phyloP scores from a whole-genome alignment of 768 basidiomycete genomes.

The Lyophyllum shimeji region DNA sequence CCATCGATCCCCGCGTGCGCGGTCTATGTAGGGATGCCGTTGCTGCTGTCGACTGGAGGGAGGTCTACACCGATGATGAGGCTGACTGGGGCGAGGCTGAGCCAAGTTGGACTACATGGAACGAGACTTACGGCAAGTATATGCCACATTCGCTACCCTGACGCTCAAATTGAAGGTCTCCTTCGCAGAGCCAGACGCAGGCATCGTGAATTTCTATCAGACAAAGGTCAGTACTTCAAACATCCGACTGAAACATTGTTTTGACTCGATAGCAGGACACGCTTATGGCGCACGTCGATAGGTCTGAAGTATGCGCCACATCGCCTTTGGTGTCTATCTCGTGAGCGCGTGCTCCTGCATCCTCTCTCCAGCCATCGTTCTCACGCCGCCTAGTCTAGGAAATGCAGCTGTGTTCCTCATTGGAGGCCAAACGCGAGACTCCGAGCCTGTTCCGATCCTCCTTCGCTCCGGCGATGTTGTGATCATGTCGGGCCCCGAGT shows the following conservation, averaged over 20 bases:
- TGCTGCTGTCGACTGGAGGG: slow-evolving; percentile 62
- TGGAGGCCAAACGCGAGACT: slow-evolving; percentile 78
- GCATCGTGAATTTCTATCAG: slow-evolving; percentile 96
- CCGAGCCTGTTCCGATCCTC: slow-evolving; percentile 75
- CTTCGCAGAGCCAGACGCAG: slow-evolving; percentile 83
- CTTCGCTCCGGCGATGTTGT: slow-evolving; percentile 90
- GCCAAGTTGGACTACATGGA: slow-evolving; percentile 74
- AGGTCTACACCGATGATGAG: slow-evolving; percentile 48
- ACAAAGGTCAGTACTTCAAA: slow-evolving; percentile 43
- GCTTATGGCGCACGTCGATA: slow-evolving; percentile 97
- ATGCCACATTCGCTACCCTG: not conserved
- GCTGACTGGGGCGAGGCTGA: slow-evolving; percentile 52
- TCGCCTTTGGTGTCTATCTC: slow-evolving; percentile 93
- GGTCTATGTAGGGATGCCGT: slow-evolving; percentile 66
- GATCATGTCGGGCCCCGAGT: slow-evolving; percentile 88
- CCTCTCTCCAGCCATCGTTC: not conserved
- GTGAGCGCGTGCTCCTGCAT: slow-evolving; percentile 42
- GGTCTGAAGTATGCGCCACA: slow-evolving; percentile 90
- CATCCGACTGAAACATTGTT: not conserved
- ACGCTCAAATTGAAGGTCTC: not conserved
- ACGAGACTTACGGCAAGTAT: slow-evolving; percentile 67
- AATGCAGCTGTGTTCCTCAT: slow-evolving; percentile 89
- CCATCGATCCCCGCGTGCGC: slow-evolving; percentile 56
- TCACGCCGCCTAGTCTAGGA: slow-evolving; percentile 62
- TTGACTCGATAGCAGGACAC: slow-evolving; percentile 57